Percentiles rank a stretch among this genome's conserved stretches.
These are phyloP conservation scores for Abrus precatorius DNA, from an alignment of 306 rosid genomes.

Conservation along the genomic window DNA sequence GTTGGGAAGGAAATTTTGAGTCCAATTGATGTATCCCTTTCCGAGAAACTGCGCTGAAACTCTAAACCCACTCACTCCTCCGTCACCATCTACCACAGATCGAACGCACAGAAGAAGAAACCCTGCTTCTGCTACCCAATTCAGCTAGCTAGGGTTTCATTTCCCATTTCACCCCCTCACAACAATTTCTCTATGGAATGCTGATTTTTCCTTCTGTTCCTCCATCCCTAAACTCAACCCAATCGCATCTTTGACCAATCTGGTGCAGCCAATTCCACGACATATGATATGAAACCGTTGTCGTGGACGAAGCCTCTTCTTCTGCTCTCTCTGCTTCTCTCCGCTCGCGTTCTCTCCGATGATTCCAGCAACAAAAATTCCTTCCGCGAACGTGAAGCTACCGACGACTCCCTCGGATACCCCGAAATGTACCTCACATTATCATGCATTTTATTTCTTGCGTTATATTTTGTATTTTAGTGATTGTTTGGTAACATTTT, in stretches of 20 bases:
- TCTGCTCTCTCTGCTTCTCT: slow-evolving; percentile 58
- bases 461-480: slow-evolving; percentile 18
- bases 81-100: slow-evolving; percentile 5
- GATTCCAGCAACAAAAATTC: slow-evolving; percentile 67
- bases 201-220: not conserved
- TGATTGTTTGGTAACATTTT: not conserved
- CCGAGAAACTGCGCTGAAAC: not conserved
- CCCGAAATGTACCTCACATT: slow-evolving; percentile 70
- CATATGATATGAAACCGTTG: slow-evolving; percentile 69
- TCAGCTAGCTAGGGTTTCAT: slow-evolving; percentile 54
- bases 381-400: slow-evolving; percentile 90
- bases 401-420: slow-evolving; percentile 81
- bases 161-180: slow-evolving; percentile 8
- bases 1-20: too few species aligned
- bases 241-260: slow-evolving; percentile 20
- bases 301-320: slow-evolving; percentile 44
- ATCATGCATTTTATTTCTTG: slow-evolving; percentile 2
- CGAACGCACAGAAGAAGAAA: not conserved
- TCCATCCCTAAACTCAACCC: not conserved
- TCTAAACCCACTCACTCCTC: not conserved
- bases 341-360: slow-evolving; percentile 57
- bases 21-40: not conserved
- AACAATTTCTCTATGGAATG: not conserved
- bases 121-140: slow-evolving; percentile 41
- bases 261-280: slow-evolving; percentile 17